Evolutionary conservation across 495 filamentous ascomycete species (phyloP).

Genomic region (Aspergillus steynii): DNA sequence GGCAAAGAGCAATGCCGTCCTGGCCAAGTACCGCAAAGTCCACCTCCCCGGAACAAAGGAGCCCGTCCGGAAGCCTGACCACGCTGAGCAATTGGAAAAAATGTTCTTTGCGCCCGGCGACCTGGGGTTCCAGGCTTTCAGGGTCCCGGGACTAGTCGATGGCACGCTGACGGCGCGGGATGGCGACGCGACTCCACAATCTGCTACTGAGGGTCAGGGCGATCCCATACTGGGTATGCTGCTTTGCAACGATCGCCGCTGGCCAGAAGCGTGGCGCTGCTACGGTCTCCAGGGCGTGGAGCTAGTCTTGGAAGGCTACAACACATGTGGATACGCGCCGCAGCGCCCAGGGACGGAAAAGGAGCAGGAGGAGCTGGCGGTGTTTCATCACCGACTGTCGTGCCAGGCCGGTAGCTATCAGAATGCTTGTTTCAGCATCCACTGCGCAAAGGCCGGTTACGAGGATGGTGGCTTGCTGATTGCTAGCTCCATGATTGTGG

Average conservation of each 20-base stretch:
- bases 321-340: slow-evolving; percentile 46
- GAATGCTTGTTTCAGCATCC: too few species aligned
- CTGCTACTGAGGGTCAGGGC: slow-evolving; percentile 28
- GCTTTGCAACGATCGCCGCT: slow-evolving; percentile 53
- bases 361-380: slow-evolving; percentile 39
- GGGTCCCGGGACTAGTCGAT: slow-evolving; percentile 37
- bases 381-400: slow-evolving; percentile 47
- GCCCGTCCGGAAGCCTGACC: slow-evolving; percentile 43
- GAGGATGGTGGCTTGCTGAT: too few species aligned
- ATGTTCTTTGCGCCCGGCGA: slow-evolving; percentile 49
- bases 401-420: too few species aligned
- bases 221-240: slow-evolving; percentile 53
- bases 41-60: slow-evolving; percentile 50
- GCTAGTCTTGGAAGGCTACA: slow-evolving; percentile 48
- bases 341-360: slow-evolving; percentile 39
- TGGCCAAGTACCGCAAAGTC: slow-evolving; percentile 52
- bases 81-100: slow-evolving; percentile 52
- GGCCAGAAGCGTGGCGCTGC: slow-evolving; percentile 49
- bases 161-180: too few species aligned
- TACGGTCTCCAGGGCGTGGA: slow-evolving; percentile 49
- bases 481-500: too few species aligned
- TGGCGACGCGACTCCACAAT: too few species aligned
- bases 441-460: too few species aligned
- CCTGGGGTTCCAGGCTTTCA: slow-evolving; percentile 49
- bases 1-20: slow-evolving; percentile 34